A percentile compares a stretch with the other conserved stretches of the same genome.
These are phyloP conservation scores for Coemansia aciculifera DNA, from an alignment of 192 early-diverging fungal species.

Conservation along the genomic window DNA sequence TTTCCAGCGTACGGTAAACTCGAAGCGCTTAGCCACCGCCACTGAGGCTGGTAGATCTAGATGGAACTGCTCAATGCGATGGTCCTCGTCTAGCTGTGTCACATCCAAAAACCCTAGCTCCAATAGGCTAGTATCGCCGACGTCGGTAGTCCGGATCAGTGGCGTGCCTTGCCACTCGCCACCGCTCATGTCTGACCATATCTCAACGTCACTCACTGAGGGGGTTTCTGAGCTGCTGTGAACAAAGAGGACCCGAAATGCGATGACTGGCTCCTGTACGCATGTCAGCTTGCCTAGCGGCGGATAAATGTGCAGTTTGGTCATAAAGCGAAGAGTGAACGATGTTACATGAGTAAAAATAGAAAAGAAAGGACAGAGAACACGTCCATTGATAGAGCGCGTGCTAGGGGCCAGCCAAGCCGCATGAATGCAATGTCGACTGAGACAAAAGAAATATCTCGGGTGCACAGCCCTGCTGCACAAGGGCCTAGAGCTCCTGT, in stretches of 20 bases:
- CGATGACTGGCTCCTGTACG: conserved; percentile 21
- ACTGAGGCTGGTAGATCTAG: conserved; percentile 15
- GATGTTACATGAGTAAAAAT: background rate
- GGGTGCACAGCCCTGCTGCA: background rate
- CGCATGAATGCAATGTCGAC: background rate
- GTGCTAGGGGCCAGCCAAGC: conserved; percentile 10
- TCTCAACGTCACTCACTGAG: conserved; percentile 13
- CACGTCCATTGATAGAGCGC: background rate
- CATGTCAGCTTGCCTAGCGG: conserved; percentile 37
- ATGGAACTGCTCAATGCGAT: conserved; percentile 20
- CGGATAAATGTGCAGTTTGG: conserved; percentile 26
- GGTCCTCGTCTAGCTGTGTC: conserved; percentile 7
- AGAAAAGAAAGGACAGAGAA: background rate
- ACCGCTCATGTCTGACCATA: conserved; percentile 39
- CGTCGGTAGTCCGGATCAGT: background rate
- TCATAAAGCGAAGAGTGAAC: conserved; percentile 1
- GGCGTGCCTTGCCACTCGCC: conserved; percentile 23
- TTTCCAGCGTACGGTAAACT: conserved; percentile 49
- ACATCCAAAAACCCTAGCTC: conserved; percentile 31
- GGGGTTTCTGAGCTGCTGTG: background rate
- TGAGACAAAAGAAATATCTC: background rate
- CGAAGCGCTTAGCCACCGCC: conserved; percentile 15
- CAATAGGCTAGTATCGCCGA: background rate
- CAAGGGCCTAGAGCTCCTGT: background rate
- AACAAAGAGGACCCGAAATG: conserved; percentile 40